Percentiles rank a stretch among this genome's conserved stretches.
Conservation (phyloP, 345 rosid species). For the Eucalyptus marginata region DNA sequence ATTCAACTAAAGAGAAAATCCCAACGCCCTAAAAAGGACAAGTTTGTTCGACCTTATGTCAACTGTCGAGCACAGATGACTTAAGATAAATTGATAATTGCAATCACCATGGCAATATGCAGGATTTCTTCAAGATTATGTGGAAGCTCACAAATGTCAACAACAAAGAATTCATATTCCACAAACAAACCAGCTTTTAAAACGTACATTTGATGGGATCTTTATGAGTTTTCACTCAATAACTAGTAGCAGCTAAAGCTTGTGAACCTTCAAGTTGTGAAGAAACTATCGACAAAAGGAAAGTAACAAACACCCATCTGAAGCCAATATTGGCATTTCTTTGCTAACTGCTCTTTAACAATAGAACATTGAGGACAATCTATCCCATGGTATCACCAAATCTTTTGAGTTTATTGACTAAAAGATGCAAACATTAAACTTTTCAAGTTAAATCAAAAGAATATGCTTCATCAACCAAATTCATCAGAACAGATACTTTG, state of each 20-base stretch:
- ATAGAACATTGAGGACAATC: neutral
- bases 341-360: neutral
- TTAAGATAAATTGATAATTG: neutral
- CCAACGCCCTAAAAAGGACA: neutral
- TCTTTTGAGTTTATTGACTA: neutral
- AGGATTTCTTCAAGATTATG: neutral
- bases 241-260: neutral
- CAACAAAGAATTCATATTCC: too few relatives aligned
- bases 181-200: too few relatives aligned
- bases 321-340: neutral
- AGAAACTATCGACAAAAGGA: neutral
- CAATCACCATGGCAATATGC: neutral
- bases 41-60: neutral
- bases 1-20: neutral
- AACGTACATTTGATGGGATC: too few relatives aligned
- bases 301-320: neutral
- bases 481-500: neutral
- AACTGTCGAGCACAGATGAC: neutral
- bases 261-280: neutral
- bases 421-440: neutral
- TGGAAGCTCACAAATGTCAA: too few relatives aligned
- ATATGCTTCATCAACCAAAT: neutral
- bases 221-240: neutral
- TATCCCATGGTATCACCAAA: neutral
- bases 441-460: neutral